Evolutionary conservation across 1,284 basidiomycete genomes (phyloP), one percentile per base, ranked within the genome.

Genomic region (Trametes polyzona): DNA sequence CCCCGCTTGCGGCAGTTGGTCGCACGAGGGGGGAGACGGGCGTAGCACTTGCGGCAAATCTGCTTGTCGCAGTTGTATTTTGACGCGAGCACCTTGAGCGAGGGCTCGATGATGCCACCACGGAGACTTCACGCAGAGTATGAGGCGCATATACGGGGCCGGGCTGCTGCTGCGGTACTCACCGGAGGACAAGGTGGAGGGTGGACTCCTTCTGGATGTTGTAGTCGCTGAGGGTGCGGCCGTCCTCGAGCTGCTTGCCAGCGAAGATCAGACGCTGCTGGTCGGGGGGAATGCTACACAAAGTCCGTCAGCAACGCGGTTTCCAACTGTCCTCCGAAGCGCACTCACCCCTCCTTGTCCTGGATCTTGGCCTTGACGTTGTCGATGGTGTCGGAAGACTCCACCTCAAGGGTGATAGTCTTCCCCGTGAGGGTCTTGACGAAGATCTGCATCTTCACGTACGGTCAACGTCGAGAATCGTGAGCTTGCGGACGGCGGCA

Each of bases 171-270:
- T 17, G 8, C 11, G 12, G 10, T 41, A 66, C 87, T 67, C 63
- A 91, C 87, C 95, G 93, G 75, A 98, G 92, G 66, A 98, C 95
- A 66, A 98, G 83, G 80, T 98, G 96, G 67, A 98, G 91, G 40
- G 96, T 98, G 17, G 93, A 95, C 81, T 98, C 96, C 84, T 98
- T 98, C 83, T 99, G 96, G 78, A 97, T 97, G 83, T 96, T 96
- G 83, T 97, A 97, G 81, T 97, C 95, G 69, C 83, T 89, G 58
- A 97, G 83, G 39, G 95, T 97, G 70, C 95, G 90, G 60, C 95
- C 95, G 76, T 98, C 95, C 79, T 97, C 95, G 67, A 98, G 90
- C 77, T 96, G 94, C 84, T 96, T 96, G 67, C 94, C 93, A 64
- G 92, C 93, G 68, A 96, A 96, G 78, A 96, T 96, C 66, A 95